These are phyloP conservation scores for Phlegmacium glaucopus DNA, from an alignment of 768 basidiomycete genomes.

Conservation along the genomic window DNA sequence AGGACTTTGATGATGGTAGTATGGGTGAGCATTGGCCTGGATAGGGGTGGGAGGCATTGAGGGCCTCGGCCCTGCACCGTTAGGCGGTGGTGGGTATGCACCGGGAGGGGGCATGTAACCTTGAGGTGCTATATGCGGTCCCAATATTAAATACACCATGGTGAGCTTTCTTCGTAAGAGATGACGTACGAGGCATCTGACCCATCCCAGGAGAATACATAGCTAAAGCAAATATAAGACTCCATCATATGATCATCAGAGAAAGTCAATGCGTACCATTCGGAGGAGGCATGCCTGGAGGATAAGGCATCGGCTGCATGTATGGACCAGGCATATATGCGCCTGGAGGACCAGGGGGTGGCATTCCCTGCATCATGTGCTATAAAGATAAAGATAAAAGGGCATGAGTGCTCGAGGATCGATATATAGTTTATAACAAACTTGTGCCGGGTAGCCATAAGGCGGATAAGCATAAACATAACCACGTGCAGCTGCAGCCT, in stretches of 20 bases:
- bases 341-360: slow-evolving; percentile 72
- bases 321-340: slow-evolving; percentile 77
- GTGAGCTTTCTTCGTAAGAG: background rate
- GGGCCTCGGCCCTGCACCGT: slow-evolving; percentile 73
- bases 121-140: slow-evolving; percentile 49
- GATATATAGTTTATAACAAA: slow-evolving; percentile 24
- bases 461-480: slow-evolving; percentile 76
- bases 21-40: slow-evolving; percentile 80
- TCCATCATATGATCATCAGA: background rate
- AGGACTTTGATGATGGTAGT: slow-evolving; percentile 88
- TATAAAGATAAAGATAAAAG: slow-evolving; percentile 23
- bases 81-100: slow-evolving; percentile 74
- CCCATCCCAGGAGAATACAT: slow-evolving; percentile 88
- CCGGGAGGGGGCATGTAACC: slow-evolving; percentile 81
- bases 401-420: background rate
- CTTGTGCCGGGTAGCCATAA: slow-evolving; percentile 76
- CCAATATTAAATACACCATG: slow-evolving; percentile 7
- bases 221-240: slow-evolving; percentile 32
- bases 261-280: slow-evolving; percentile 49
- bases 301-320: slow-evolving; percentile 86
- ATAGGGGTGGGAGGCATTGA: slow-evolving; percentile 93
- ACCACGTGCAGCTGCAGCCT: slow-evolving; percentile 52
- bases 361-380: slow-evolving; percentile 87
- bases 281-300: slow-evolving; percentile 74
- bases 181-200: slow-evolving; percentile 78